Evolutionary conservation across 192 early-diverging fungal genomes (phyloP), one percentile per base, ranked within the genome.

Genomic region (Coemansia sp.): DNA sequence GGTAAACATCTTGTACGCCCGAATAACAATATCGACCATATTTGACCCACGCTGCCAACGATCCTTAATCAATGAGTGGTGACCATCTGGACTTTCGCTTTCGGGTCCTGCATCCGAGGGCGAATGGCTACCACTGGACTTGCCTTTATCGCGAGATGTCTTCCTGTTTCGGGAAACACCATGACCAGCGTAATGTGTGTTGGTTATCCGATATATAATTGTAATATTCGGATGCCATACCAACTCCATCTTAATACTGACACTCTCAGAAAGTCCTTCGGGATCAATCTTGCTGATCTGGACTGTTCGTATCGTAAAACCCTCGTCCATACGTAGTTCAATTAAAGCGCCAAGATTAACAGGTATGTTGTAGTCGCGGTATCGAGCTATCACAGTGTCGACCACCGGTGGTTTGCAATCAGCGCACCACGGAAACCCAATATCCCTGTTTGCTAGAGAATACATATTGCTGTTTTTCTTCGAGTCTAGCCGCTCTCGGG

Each of bases 221-320:
- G 85, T 90, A 42, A 93, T 84, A 66, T 91, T 89, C 8, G 91
- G 89, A 32, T 89, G 85, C 89, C 89, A 91, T 10, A 87, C 81
- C 52, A 91, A 61, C 21, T 86, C 80, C 75, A 93, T 75, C n/a
- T 78, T 85, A 52, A 91, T 79, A 25, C 76, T 75, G n/a, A 90
- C 80, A 22, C 85, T 78, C 74, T 90, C 75, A 10, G 62, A 51
- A 17, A 59, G 17, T 31, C 59, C 66, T n/a, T 70, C 72, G 63
- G 51, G 78, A 59, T 65, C 72, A 42, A 60, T 82, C 75, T 46
- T 83, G 72, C 68, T 67, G 29, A 88, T 60, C 27, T 71, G 71
- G 32, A 93, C 74, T 27, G 71, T 85, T 51, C 86, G 81, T 31
- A 92, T 69, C 10, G 72, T 75, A 65, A 92, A 93, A 1, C 91